Percentiles rank a stretch among this genome's conserved stretches.
Evolutionary conservation across 768 basidiomycete species (phyloP).

Genomic region (Lepiota subincarnata): DNA sequence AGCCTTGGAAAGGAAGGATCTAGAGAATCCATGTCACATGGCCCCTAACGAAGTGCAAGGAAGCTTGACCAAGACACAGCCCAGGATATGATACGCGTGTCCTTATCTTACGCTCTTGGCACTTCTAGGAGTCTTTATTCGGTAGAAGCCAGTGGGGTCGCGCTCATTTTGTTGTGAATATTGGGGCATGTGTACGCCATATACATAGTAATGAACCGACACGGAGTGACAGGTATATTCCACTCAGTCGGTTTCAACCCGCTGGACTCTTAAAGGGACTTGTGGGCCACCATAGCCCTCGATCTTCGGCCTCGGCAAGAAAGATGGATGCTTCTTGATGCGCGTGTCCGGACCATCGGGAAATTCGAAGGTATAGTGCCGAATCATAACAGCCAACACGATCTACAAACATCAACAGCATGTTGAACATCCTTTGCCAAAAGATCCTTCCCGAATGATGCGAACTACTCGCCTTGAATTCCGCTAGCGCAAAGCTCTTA

Average conservation of each 20-base stretch:
- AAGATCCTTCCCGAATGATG: not conserved
- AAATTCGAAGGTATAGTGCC: conserved; percentile 37
- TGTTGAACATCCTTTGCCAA: not conserved
- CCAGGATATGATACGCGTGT: not conserved
- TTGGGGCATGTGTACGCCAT: not conserved
- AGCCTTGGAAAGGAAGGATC: too few species aligned
- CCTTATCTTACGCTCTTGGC: not conserved
- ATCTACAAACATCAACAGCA: conserved; percentile 23
- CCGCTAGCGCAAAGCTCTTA: conserved; percentile 41
- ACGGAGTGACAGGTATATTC: too few species aligned
- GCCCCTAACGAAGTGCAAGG: too few species aligned
- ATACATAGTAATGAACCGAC: not conserved
- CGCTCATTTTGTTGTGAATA: too few species aligned
- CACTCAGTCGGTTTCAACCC: conserved; percentile 18
- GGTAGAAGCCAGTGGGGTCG: too few species aligned
- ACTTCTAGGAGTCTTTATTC: too few species aligned
- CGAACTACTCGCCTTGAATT: conserved; percentile 33
- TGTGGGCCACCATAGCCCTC: conserved; percentile 28
- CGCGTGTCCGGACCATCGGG: conserved; percentile 35
- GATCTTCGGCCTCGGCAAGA: conserved; percentile 37
- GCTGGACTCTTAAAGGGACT: conserved; percentile 31
- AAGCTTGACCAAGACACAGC: too few species aligned
- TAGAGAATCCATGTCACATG: too few species aligned
- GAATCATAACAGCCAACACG: conserved; percentile 40
- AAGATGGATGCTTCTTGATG: conserved; percentile 30